Conservation (phyloP, 805 yeast genomes). For the Starmerella scarabaei region DNA sequence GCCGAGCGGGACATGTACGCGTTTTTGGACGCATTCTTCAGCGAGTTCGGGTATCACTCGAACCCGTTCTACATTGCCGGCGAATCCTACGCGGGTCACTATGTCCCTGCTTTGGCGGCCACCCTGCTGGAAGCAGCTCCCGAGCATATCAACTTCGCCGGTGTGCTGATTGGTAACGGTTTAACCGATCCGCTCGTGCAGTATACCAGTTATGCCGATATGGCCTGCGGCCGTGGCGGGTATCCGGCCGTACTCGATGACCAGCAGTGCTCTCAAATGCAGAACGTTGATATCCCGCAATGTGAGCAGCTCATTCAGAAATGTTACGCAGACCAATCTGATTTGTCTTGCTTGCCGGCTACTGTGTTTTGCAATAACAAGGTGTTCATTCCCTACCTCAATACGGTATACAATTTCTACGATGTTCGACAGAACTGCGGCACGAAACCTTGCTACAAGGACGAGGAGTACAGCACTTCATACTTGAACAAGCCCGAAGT, state of each 20-base stretch:
- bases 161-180: slow-evolving; percentile 87
- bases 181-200: slow-evolving; percentile 76
- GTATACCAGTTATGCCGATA: slow-evolving; percentile 69
- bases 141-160: slow-evolving; percentile 53
- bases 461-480: slow-evolving; percentile 56
- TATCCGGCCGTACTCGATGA: slow-evolving; percentile 66
- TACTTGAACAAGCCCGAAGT: slow-evolving; percentile 72
- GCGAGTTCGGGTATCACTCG: slow-evolving; percentile 55
- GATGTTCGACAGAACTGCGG: slow-evolving; percentile 72
- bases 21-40: slow-evolving; percentile 74
- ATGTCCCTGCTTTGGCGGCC: slow-evolving; percentile 69
- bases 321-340: slow-evolving; percentile 67
- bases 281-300: slow-evolving; percentile 53
- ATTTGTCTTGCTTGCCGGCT: slow-evolving; percentile 75
- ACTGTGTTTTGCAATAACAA: slow-evolving; percentile 65
- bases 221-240: slow-evolving; percentile 92
- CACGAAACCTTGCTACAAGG: slow-evolving; percentile 57
- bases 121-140: slow-evolving; percentile 44
- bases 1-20: slow-evolving; percentile 87
- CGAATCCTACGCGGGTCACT: slow-evolving; percentile 91
- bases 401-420: slow-evolving; percentile 84
- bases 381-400: slow-evolving; percentile 67
- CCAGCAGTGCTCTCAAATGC: slow-evolving; percentile 64
- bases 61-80: slow-evolving; percentile 73
- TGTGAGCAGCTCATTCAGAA: slow-evolving; percentile 62